Percentiles rank a stretch among this genome's conserved stretches.
These are phyloP conservation scores for Eucalyptus pauciflora DNA, from an alignment of 345 rosid species.

Conservation along the genomic window DNA sequence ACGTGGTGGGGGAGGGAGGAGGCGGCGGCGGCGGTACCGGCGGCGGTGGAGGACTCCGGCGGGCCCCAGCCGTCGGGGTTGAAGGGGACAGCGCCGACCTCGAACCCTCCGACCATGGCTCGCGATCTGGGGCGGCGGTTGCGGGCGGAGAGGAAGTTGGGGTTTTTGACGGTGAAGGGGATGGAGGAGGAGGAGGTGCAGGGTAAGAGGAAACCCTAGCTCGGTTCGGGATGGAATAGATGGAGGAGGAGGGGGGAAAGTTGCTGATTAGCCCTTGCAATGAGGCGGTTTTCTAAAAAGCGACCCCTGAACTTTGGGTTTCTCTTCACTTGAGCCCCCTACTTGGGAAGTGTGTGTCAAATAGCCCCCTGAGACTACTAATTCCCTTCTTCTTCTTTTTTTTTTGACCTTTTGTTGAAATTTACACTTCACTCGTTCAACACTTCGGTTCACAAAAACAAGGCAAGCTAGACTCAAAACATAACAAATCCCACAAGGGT, in stretches of 20 bases:
- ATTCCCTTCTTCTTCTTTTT: too few relatives aligned
- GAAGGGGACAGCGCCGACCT: constrained; percentile 68
- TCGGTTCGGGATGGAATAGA: background rate
- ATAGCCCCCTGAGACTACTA: background rate
- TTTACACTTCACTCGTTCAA: too few relatives aligned
- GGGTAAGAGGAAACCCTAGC: background rate
- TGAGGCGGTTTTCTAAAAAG: background rate
- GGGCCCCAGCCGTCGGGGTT: constrained; percentile 98
- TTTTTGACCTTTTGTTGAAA: too few relatives aligned
- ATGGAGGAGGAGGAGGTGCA: background rate
- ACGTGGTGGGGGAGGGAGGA: constrained; percentile 36
- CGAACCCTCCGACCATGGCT: constrained; percentile 34
- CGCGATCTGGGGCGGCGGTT: background rate
- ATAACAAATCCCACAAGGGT: too few relatives aligned
- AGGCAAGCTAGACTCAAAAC: too few relatives aligned
- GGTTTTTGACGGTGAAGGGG: background rate
- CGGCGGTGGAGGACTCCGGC: constrained; percentile 36
- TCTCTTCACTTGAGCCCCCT: background rate
- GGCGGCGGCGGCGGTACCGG: constrained; percentile 2
- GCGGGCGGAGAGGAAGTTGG: background rate
- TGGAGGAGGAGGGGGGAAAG: too few relatives aligned
- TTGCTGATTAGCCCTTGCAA: background rate
- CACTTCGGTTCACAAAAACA: too few relatives aligned
- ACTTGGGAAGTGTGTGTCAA: background rate
- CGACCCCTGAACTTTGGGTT: background rate